Base-by-base conservation (phyloP, 106 monocot genomes). In the Iris macrosiphon region DNA sequence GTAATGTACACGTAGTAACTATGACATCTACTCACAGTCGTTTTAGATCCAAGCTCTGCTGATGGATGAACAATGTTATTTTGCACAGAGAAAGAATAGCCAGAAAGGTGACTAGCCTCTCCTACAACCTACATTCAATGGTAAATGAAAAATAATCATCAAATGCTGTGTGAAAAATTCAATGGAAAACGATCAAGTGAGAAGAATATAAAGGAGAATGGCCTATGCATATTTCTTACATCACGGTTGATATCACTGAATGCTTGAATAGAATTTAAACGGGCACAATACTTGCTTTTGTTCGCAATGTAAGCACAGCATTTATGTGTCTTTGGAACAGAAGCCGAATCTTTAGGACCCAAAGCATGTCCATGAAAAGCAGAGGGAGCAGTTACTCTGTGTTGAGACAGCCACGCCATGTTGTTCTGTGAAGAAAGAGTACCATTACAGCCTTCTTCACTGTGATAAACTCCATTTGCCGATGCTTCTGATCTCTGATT, bases 21-120 rank as follows among this genome's bases (percentile, higher is more conserved):
- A n/a, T n/a, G n/a, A n/a, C n/a, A n/a, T n/a, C n/a, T n/a, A n/a
- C 76, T 83, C 53, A 92, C 92, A 38, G 87, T 92, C 42, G 92
- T 87, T 83, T 92, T 92, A 23, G 64, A 73, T 55, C 92, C 92
- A 35, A 79, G 79, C 41, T 87, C 67, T 49, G 82, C 83, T 55
- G 92, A 82, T 28, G 87, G 59, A 72, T 72, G 87, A 48, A 92
- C 75, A 61, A 92, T 68, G 45, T 87, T 92, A 62, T 92, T 92
- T 43, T 92, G 92, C 45, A 68, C 61, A 26, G 92, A 92, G 68
- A 92, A 92, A 53, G 76, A 79, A 65, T 87, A 79, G n/a, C 92
- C 92, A 53, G 87, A 87, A 61, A 92, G 73, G 55, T 79, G 74
- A 69, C 83, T 83, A 40, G 92, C 82, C 47, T 92, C 92, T 40